Base-by-base conservation (phyloP, 257 asterid species). In the Solanum ossicruentum region DNA sequence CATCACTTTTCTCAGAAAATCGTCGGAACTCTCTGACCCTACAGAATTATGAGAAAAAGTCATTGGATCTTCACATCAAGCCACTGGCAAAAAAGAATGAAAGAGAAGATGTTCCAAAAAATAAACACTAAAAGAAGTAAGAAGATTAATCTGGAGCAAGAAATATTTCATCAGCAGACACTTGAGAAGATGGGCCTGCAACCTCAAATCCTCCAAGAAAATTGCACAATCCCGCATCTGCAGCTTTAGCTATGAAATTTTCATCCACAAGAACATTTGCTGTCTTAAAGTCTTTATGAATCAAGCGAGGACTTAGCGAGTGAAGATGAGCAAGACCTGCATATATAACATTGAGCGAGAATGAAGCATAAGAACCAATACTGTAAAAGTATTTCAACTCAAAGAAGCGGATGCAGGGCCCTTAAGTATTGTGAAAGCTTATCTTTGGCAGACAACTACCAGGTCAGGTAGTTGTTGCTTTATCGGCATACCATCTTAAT, bases 211-310 rank as follows among this genome's bases (percentile, higher is more conserved):
- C 90, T 83, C 98, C 95, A 81, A 95, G 98, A 89, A 95, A 95
- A 89, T 95, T 93, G 88, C 95, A 95, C 65, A 93, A 66, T 84
- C 98, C 98, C 39, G 98, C 98, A 91, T 95, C 98, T 39, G 98
- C 98, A 84, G 93, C 97, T 89, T 95, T 95, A 60, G 98, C 96
- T 39, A 90, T 90, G 90, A 95, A 93, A 88, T 93, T 90, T 94
- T 95, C 98, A 84, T 95, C 98, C 78, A 95, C 98, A 21, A 95
- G 98, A 86, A 95, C 98, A 86, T 95, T 95, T 84, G 92, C 92
- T 65, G 98, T 95, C 87, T 95, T 95, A 91, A 95, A 95, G 89
- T 95, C 98, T 92, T 95, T 95, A 81, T 93, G 98, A 88, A 93
- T 89, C 89, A 95, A 88, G 81, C 98, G 93, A 80, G 98, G 98